Conservation (phyloP, 1,139 yeast genomes). For the Kodamaea alishanica region DNA sequence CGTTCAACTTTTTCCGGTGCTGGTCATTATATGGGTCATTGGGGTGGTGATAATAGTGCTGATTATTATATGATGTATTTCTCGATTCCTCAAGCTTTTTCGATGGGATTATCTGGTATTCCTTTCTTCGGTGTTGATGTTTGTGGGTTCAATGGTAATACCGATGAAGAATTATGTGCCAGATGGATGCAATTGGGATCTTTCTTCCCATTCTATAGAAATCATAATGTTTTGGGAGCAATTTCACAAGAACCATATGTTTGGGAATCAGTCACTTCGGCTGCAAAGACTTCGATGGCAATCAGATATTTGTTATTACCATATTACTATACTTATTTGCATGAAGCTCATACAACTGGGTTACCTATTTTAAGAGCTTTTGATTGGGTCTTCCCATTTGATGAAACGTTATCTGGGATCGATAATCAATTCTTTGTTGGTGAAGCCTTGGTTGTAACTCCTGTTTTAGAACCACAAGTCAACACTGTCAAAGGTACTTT, state of each 20-base stretch:
- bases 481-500: conserved; percentile 22
- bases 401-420: conserved; percentile 14
- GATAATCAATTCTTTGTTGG: conserved; percentile 24
- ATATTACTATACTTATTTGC: conserved; percentile 20
- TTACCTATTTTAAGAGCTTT: conserved; percentile 20
- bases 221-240: conserved; percentile 21
- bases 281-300: conserved; percentile 18
- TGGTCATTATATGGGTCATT: conserved; percentile 20
- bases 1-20: conserved; percentile 21
- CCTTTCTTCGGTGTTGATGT: conserved; percentile 25
- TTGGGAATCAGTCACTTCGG: conserved; percentile 20
- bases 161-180: conserved; percentile 22
- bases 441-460: conserved; percentile 23
- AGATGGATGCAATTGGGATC: conserved; percentile 26
- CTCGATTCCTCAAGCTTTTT: conserved; percentile 23
- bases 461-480: conserved; percentile 22
- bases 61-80: conserved; percentile 20
- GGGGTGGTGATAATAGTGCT: conserved; percentile 25
- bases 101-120: conserved; percentile 20
- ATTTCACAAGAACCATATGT: conserved; percentile 22
- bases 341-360: conserved; percentile 21
- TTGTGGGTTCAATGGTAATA: conserved; percentile 23
- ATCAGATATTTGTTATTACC: conserved; percentile 22
- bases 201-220: conserved; percentile 24
- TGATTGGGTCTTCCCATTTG: conserved; percentile 21